Evolutionary conservation across 1,139 yeast genomes (phyloP), one percentile per base, ranked within the genome.

Genomic region (Hansenula sp.): DNA sequence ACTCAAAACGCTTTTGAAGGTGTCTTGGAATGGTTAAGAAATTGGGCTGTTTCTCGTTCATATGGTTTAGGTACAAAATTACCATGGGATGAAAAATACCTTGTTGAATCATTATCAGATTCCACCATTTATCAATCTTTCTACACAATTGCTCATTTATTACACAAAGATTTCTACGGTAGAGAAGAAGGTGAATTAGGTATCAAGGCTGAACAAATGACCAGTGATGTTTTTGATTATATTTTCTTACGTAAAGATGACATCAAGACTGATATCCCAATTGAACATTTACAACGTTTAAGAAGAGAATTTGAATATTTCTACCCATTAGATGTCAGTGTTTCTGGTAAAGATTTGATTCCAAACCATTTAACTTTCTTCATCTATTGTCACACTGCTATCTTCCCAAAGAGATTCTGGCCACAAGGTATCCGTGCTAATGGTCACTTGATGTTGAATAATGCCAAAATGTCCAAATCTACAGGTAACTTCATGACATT

Each of bases 41-140:
- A 89, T 70, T 94, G 99, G 99, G 98, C 99, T 40, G 87, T 94
- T 47, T 87, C 96, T 45, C 86, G 98, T 74, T 83, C 95, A 48
- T 94, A 87, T 56, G 99, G 98, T 62, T 75, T 94, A 53, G 99
- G 99, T 62, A 82, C 97, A 44, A 82, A 73, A 63, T 78, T 94
- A 52, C 99, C 99, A 47, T 94, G 99, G 99, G 99, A 94, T 68
- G 82, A 85, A 53, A 82, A 82, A 63, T 90, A 84, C 60, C 77
- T 94, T 59, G 92, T 94, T 43, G 99, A 94, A 68, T 89, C 97
- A 18, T 75, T 94, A 54, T 86, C 96, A 32, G 99, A 94, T 63
- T 92, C 98, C 13, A 94, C 98, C 33, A 74, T 94, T 45, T 94
- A 94, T 71, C 95, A 90, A 82, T 84, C 97, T 8, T 94, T 84